phyloP scores from a whole-genome alignment of 2,329 filamentous ascomycete genomes.

The Ascochyta pisi region DNA sequence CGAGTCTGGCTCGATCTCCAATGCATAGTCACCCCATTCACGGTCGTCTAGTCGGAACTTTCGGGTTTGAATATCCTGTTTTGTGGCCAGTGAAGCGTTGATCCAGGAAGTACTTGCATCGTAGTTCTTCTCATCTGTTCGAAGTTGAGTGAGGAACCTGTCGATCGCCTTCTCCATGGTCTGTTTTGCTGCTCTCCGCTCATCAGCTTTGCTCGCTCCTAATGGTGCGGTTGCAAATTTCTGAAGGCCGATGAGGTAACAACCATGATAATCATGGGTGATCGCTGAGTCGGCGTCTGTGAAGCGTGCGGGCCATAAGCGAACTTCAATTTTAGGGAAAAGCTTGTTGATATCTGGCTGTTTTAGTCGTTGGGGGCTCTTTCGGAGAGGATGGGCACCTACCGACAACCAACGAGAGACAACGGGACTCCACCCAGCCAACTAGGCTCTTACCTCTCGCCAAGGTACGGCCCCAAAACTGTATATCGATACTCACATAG shows the following conservation, averaged over 20 bases:
- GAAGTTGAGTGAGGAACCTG: conserved; percentile 46
- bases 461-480: conserved; percentile 69
- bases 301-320: conserved; percentile 70
- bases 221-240: conserved; percentile 13
- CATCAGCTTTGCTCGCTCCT: conserved; percentile 34
- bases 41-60: conserved; percentile 55
- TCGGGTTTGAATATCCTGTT: conserved; percentile 45
- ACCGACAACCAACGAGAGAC: conserved; percentile 65
- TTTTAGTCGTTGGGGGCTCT: conserved; percentile 1
- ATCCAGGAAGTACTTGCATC: conserved; percentile 47
- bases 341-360: conserved; percentile 61
- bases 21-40: conserved; percentile 59
- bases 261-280: conserved; percentile 62
- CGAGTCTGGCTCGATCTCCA: conserved; percentile 51
- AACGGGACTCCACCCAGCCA: conserved; percentile 70
- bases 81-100: conserved; percentile 40
- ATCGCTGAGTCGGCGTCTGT: conserved; percentile 30
- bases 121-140: conserved; percentile 45
- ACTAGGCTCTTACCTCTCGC: conserved; percentile 63
- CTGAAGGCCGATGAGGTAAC: conserved; percentile 66
- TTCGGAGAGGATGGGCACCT: conserved; percentile 34
- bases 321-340: conserved; percentile 59
- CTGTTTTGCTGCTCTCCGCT: conserved; percentile 53
- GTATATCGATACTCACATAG: conserved; percentile 67
- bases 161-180: conserved; percentile 51